Conservation (phyloP, 2,329 filamentous ascomycete species). For the Dactylellina parvicollis region DNA sequence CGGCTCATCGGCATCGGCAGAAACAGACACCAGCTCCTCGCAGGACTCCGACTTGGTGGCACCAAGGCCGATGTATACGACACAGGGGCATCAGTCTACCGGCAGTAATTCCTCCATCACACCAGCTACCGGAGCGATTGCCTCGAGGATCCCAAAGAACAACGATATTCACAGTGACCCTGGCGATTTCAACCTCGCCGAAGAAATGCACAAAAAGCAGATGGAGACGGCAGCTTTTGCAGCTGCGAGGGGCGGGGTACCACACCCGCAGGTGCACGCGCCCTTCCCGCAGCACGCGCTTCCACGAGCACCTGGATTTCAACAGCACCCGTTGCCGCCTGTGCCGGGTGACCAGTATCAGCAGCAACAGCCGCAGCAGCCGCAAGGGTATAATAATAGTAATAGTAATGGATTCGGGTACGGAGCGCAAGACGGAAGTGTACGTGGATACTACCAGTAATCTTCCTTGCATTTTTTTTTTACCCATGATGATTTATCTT, state of each 20-base stretch:
- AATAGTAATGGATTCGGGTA: slow-evolving; percentile 27
- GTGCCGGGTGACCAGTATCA: neutral
- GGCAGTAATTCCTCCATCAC: slow-evolving; percentile 25
- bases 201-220: slow-evolving; percentile 38
- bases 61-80: slow-evolving; percentile 31
- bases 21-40: slow-evolving; percentile 34
- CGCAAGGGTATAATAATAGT: slow-evolving; percentile 24
- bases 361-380: slow-evolving; percentile 1
- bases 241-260: slow-evolving; percentile 21
- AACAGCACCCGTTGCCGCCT: slow-evolving; percentile 13
- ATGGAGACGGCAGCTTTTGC: slow-evolving; percentile 23
- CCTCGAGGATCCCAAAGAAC: slow-evolving; percentile 34
- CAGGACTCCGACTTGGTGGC: slow-evolving; percentile 28
- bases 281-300: slow-evolving; percentile 28
- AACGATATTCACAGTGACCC: slow-evolving; percentile 40
- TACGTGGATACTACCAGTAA: slow-evolving; percentile 54
- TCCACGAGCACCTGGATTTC: slow-evolving; percentile 3
- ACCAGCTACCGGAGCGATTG: slow-evolving; percentile 34
- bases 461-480: slow-evolving; percentile 3
- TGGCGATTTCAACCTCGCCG: slow-evolving; percentile 36
- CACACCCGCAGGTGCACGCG: slow-evolving; percentile 12
- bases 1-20: slow-evolving; percentile 30
- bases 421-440: slow-evolving; percentile 38
- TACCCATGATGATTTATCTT: slow-evolving; percentile 2
- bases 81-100: slow-evolving; percentile 17